These are phyloP conservation scores for Pyricularia sp. DNA, from an alignment of 2,329 filamentous ascomycete species.

Conservation along the genomic window DNA sequence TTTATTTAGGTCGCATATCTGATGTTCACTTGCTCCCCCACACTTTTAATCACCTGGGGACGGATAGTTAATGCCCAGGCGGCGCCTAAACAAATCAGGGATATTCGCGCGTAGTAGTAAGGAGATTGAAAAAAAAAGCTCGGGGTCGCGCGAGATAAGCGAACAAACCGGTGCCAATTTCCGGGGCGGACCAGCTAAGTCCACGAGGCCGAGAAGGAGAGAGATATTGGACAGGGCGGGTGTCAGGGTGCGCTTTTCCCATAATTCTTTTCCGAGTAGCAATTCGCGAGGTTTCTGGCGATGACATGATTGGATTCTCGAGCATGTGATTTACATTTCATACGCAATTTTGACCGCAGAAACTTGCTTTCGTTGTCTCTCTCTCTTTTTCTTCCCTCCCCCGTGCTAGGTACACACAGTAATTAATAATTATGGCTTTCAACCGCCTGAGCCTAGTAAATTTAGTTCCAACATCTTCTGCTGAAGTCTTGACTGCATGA, in stretches of 20 bases:
- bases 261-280: background rate
- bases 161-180: background rate
- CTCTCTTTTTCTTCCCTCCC: background rate
- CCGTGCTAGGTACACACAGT: background rate
- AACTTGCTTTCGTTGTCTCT: background rate
- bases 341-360: background rate
- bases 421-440: background rate
- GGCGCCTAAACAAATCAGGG: background rate
- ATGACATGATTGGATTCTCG: background rate
- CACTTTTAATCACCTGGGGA: background rate
- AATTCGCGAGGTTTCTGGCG: background rate
- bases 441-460: background rate
- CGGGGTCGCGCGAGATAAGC: background rate
- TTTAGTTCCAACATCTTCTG: background rate
- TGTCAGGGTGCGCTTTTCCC: background rate
- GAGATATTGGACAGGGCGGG: background rate
- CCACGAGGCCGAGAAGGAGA: background rate
- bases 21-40: background rate
- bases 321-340: background rate
- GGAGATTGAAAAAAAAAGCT: background rate
- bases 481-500: background rate
- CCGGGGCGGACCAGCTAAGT: background rate
- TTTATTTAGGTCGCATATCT: background rate
- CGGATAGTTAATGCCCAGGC: background rate
- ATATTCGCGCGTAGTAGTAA: background rate